Evolutionary conservation across 1,284 basidiomycete genomes (phyloP).

Genomic region (Boletellus sp.): DNA sequence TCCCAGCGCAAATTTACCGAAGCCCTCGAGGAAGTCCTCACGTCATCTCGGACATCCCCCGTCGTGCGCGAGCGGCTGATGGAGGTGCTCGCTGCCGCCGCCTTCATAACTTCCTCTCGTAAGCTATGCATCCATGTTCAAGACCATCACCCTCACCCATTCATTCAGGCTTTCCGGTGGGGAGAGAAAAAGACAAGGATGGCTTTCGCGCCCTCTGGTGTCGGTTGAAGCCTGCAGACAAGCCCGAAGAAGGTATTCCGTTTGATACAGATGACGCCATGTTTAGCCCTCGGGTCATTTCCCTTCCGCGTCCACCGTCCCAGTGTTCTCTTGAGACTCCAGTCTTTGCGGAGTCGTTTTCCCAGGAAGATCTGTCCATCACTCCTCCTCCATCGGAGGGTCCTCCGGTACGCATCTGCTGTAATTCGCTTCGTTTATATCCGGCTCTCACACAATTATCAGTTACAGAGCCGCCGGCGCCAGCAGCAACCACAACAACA

Average conservation of each 20-base stretch:
- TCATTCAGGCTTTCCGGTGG: constrained; percentile 27
- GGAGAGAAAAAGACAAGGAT: constrained; percentile 40
- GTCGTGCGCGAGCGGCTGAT: constrained; percentile 70
- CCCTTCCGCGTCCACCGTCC: constrained; percentile 25
- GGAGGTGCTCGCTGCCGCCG: constrained; percentile 70
- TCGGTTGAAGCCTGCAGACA: constrained; percentile 62
- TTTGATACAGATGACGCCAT: constrained; percentile 73
- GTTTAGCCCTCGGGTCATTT: constrained; percentile 59
- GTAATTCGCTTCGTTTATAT: too few species aligned
- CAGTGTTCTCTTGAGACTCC: constrained; percentile 31
- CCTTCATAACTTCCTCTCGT: constrained; percentile 56
- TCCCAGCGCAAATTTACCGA: constrained; percentile 75
- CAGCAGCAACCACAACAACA: constrained; percentile 20
- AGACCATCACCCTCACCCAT: neutral
- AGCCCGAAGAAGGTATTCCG: constrained; percentile 73
- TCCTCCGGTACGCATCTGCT: constrained; percentile 16
- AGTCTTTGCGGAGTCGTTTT: constrained; percentile 21
- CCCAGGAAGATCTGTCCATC: constrained; percentile 23
- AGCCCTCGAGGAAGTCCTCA: constrained; percentile 65
- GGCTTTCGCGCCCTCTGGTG: constrained; percentile 67
- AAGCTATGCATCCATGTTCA: constrained; percentile 16
- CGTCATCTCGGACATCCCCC: constrained; percentile 56
- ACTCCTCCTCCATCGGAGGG: constrained; percentile 20
- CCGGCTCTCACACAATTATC: neutral
- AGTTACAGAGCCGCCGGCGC: constrained; percentile 15